Evolutionary conservation across 1,139 yeast species (phyloP), one percentile per base, ranked within the genome.

Genomic region (Debaryomyces coudertii): DNA sequence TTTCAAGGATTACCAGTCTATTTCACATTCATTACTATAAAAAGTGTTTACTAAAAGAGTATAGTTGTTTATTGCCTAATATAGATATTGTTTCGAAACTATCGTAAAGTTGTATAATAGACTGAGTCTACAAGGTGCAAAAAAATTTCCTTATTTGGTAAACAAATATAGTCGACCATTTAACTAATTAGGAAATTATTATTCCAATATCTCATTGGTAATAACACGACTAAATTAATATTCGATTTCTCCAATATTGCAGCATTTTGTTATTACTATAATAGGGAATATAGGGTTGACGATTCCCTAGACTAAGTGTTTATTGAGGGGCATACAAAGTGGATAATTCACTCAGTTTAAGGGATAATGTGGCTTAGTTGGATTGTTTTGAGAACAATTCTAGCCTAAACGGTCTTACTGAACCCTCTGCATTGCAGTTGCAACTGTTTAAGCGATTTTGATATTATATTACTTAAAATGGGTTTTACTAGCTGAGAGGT

Each of bases 131-230:
- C 20, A n/a, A 28, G 41, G 30, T 38, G 41, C 41, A 38, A 38
- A 38, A n/a, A 37, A 16, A 38, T 38, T 38, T 18, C 41, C 34
- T 8, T 15, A 38, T 38, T 12, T 8, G 34, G 41, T 28, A 38
- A 38, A 38, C 34, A 38, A 38, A 38, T 36, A 38, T 28, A 27
- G 15, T 18, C 18, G 30, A 18, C 41, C 22, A 27, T 38, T 38
- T 38, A 38, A 38, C 34, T 5, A n/a, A 38, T 8, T 38, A 38
- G 41, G 41, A 38, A 38, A 38, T 38, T 38, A 9, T 12, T 6
- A 8, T 20, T 28, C 14, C 4, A 18, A 38, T 11, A 28, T 38
- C 7, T 3, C 18, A 20, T 16, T 16, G 24, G n/a, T 18, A 18
- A 5, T 11, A 7, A 18, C 36, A 20, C 36, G 22, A 33, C 24